Evolutionary conservation across 139 green algal species (phyloP).

Genomic region (Tetradesmus lagerheimii): DNA sequence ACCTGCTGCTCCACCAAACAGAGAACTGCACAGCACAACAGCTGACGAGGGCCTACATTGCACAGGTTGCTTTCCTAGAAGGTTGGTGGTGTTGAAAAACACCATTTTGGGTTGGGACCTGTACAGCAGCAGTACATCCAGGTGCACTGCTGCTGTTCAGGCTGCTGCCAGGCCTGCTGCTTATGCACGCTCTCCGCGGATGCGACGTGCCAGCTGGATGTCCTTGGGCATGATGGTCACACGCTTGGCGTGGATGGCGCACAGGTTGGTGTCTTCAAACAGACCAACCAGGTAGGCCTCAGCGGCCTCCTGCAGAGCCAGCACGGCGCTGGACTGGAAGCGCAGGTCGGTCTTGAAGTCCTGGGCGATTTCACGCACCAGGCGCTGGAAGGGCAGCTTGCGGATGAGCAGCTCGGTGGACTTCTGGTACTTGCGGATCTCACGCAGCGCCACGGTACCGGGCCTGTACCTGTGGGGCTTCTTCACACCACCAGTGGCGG

Average conservation of each 20-base stretch:
- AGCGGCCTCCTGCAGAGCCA: slow-evolving; percentile 96
- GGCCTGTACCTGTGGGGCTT: slow-evolving; percentile 93
- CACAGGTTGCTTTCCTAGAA: no score
- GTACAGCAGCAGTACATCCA: no score
- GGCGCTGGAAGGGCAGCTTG: slow-evolving; percentile 97
- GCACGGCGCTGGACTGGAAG: slow-evolving; percentile 96
- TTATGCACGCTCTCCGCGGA: slow-evolving; percentile 88
- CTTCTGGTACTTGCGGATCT: slow-evolving; percentile 98
- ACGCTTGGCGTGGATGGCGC: slow-evolving; percentile 95
- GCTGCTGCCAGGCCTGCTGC: no score
- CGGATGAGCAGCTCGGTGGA: slow-evolving; percentile 95
- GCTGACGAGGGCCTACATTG: no score
- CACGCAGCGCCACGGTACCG: slow-evolving; percentile 91
- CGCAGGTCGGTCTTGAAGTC: slow-evolving; percentile 99
- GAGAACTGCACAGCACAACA: no score
- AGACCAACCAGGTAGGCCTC: slow-evolving; percentile 98
- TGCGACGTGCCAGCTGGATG: slow-evolving; percentile 95
- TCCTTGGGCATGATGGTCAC: slow-evolving; percentile 98
- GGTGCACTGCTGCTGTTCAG: no score
- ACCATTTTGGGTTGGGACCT: no score
- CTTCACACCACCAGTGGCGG: slow-evolving; percentile 92
- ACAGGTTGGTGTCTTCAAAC: slow-evolving; percentile 99
- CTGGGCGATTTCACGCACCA: slow-evolving; percentile 98
- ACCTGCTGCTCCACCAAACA: no score
- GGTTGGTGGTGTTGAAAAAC: no score